Conservation (phyloP, 352 stramenopile species). For the Globisporangium barbulae region DNA sequence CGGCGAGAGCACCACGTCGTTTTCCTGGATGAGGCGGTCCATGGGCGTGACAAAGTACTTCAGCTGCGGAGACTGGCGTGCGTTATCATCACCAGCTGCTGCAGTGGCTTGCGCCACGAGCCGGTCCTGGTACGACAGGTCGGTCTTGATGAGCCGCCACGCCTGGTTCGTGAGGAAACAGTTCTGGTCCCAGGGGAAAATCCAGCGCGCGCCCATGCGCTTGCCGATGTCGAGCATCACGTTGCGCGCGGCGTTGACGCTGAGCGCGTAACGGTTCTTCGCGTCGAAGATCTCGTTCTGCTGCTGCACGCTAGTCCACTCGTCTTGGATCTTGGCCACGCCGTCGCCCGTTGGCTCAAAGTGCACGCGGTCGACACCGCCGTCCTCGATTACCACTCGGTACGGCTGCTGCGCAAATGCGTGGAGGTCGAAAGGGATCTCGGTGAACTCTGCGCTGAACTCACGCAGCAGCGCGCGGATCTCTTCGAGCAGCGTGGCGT, state of each 20-base stretch:
- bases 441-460: constrained; percentile 35
- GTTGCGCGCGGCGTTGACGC: constrained; percentile 48
- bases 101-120: constrained; percentile 2
- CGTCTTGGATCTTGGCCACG: constrained; percentile 13
- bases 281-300: constrained; percentile 39
- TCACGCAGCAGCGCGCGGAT: constrained; percentile 31
- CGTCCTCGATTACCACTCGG: constrained; percentile 42
- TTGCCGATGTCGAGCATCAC: constrained; percentile 41
- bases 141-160: constrained; percentile 38
- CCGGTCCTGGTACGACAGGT: constrained; percentile 14
- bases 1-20: constrained; percentile 37
- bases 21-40: constrained; percentile 42
- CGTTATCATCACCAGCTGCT: not conserved
- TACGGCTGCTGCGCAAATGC: constrained; percentile 35
- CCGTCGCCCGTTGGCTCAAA: not conserved
- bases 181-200: constrained; percentile 54
- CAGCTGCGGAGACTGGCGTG: constrained; percentile 4
- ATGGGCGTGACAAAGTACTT: constrained; percentile 61
- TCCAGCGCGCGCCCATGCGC: constrained; percentile 33
- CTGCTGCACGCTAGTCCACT: constrained; percentile 31
- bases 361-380: constrained; percentile 33
- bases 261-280: constrained; percentile 51
- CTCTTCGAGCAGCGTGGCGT: constrained; percentile 22
- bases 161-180: constrained; percentile 42
- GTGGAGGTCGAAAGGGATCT: constrained; percentile 36